Conservation (phyloP, 164 flowering plant species). For the Piper longum region DNA sequence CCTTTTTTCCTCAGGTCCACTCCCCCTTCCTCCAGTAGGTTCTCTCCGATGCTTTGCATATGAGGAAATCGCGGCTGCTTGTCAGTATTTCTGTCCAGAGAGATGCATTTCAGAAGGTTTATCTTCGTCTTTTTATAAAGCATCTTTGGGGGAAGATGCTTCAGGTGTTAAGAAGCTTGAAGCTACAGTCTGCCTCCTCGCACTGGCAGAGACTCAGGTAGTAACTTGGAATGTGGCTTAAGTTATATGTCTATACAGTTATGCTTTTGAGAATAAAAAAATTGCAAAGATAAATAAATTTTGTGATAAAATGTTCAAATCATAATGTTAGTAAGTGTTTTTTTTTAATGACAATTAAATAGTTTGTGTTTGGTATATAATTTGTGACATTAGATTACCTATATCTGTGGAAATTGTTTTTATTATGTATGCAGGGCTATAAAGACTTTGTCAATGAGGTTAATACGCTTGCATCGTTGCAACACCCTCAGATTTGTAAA, state of each 20-base stretch:
- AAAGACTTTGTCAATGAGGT: conserved; percentile 67
- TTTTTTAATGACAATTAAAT: too few relatives aligned
- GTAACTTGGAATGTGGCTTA: neutral
- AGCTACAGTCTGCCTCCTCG: conserved; percentile 80
- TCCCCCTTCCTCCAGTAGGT: conserved; percentile 73
- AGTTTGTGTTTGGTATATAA: too few relatives aligned
- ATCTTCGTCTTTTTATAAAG: conserved; percentile 57
- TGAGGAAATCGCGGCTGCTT: conserved; percentile 75
- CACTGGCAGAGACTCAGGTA: conserved; percentile 36
- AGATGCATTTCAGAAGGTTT: conserved; percentile 71
- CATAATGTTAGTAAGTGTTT: too few relatives aligned
- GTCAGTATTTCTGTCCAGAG: conserved; percentile 65
- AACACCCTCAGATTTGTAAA: conserved; percentile 86
- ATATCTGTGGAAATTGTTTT: neutral
- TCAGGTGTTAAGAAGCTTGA: conserved; percentile 52
- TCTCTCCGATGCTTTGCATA: conserved; percentile 45
- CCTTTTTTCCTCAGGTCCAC: conserved; percentile 57
- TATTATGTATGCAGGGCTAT: conserved; percentile 27
- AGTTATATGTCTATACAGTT: neutral
- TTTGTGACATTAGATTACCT: too few relatives aligned
- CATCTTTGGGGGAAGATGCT: conserved; percentile 74
- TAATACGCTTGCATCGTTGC: conserved; percentile 66
- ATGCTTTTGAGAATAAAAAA: too few relatives aligned
- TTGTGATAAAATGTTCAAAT: too few relatives aligned
- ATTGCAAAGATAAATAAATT: too few relatives aligned